Conservation (phyloP, 768 basidiomycete species). For the Infundibulicybe gibba region DNA sequence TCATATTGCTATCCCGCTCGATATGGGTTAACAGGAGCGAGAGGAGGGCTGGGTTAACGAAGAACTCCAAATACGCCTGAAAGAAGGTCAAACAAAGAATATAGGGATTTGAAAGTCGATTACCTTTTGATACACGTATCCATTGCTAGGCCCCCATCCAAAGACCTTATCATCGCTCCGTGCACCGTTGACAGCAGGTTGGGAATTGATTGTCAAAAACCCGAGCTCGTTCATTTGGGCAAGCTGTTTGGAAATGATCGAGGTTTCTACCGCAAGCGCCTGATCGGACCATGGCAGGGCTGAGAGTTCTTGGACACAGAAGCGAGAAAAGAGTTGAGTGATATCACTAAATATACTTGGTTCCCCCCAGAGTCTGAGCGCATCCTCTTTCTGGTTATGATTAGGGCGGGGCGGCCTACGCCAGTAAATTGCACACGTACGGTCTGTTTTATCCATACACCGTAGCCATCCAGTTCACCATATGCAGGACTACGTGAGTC, state of each 20-base stretch:
- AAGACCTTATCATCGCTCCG: constrained; percentile 80
- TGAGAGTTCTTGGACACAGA: constrained; percentile 69
- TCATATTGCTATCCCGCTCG: constrained; percentile 83
- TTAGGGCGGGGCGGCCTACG: neutral
- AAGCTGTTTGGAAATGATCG: constrained; percentile 72
- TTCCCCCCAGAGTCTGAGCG: constrained; percentile 82
- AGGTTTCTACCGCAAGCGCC: constrained; percentile 79
- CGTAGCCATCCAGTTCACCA: constrained; percentile 96
- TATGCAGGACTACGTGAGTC: constrained; percentile 97
- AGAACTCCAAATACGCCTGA: constrained; percentile 95
- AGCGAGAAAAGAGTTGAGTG: constrained; percentile 70
- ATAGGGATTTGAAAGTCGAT: neutral
- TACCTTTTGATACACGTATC: constrained; percentile 95
- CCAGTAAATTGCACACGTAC: constrained; percentile 32
- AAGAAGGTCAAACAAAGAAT: constrained; percentile 1
- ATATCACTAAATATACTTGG: constrained; percentile 69
- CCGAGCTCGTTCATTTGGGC: constrained; percentile 87
- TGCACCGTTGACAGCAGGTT: constrained; percentile 91
- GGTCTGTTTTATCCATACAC: constrained; percentile 87
- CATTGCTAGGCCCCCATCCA: constrained; percentile 93
- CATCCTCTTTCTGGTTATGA: constrained; percentile 72
- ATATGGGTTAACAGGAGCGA: constrained; percentile 73
- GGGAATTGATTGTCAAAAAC: constrained; percentile 96
- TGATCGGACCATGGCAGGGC: constrained; percentile 97
- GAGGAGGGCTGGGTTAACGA: constrained; percentile 75